Conservation (phyloP, 352 stramenopile genomes). For the Globisporangium lucens region DNA sequence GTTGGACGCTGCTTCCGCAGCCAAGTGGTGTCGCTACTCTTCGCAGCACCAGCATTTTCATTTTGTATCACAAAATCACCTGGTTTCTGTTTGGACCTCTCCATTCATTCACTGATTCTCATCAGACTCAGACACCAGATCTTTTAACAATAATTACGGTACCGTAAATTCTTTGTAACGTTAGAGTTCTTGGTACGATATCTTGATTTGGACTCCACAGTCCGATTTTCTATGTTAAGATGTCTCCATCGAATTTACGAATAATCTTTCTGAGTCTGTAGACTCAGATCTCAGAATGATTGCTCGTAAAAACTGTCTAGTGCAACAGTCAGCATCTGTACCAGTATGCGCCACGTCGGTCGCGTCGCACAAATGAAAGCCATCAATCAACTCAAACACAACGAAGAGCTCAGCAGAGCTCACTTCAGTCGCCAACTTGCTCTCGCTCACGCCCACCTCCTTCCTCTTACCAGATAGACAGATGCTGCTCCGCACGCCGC, state of each 20-base stretch:
- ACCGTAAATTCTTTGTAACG: no score
- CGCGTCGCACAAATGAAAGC: constrained; percentile 6
- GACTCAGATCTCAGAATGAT: not conserved
- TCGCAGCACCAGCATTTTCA: constrained; percentile 1
- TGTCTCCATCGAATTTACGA: no score
- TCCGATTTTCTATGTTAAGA: no score
- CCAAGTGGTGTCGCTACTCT: not conserved
- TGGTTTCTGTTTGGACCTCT: not conserved
- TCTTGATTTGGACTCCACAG: no score
- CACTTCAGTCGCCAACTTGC: not conserved
- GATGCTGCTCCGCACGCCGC: constrained; percentile 7
- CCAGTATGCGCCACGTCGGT: constrained; percentile 1
- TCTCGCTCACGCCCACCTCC: not conserved
- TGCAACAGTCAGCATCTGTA: not conserved
- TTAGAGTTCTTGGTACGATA: no score
- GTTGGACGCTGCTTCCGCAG: not conserved
- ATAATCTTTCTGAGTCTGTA: not conserved
- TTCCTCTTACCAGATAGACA: not conserved
- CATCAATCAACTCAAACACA: not conserved
- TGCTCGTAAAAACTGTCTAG: not conserved
- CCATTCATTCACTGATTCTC: no score
- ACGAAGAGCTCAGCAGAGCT: not conserved
- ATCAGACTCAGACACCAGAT: no score
- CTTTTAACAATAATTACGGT: no score
- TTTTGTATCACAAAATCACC: not conserved